A percentile compares a stretch with the other conserved stretches of the same genome.
These are phyloP conservation scores for Phialophora verrucosa DNA, from an alignment of 2,329 filamentous ascomycete species.

Conservation along the genomic window DNA sequence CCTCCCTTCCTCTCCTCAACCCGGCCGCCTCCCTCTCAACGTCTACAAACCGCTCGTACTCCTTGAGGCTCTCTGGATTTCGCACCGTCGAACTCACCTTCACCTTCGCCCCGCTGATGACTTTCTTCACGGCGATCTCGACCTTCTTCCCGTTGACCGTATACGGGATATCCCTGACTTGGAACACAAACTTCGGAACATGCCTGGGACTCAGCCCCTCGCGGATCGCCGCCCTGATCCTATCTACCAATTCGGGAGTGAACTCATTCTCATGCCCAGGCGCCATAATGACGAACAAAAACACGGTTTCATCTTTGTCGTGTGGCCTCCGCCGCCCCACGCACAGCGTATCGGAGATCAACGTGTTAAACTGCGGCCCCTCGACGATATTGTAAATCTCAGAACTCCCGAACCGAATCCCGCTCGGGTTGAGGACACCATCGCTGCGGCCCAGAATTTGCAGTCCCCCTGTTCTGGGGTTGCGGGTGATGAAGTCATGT, in stretches of 20 bases:
- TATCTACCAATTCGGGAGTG: conserved; percentile 35
- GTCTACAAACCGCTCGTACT: conserved; percentile 44
- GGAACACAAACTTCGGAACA: conserved; percentile 50
- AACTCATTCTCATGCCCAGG: conserved; percentile 38
- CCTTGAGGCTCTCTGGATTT: conserved; percentile 48
- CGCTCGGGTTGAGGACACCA: conserved; percentile 55
- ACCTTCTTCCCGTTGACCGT: conserved; percentile 58
- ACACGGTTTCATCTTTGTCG: conserved; percentile 49
- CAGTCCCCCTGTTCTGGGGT: conserved; percentile 50
- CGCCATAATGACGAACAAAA: conserved; percentile 50
- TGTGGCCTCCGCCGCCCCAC: conserved; percentile 46
- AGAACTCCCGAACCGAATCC: conserved; percentile 54
- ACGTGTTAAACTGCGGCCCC: conserved; percentile 41
- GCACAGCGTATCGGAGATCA: conserved; percentile 48
- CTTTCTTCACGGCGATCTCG: conserved; percentile 52
- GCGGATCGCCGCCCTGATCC: conserved; percentile 38
- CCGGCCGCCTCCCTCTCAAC: conserved; percentile 25
- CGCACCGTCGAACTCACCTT: conserved; percentile 47
- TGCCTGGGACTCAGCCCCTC: conserved; percentile 45
- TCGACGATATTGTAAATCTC: conserved; percentile 59
- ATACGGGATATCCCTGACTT: conserved; percentile 49
- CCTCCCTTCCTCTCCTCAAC: background rate
- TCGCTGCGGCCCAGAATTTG: conserved; percentile 54
- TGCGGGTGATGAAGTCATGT: conserved; percentile 54
- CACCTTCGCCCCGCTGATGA: conserved; percentile 48